These are phyloP conservation scores for Didymella lethalis DNA, from an alignment of 2,329 filamentous ascomycete genomes.

Conservation along the genomic window DNA sequence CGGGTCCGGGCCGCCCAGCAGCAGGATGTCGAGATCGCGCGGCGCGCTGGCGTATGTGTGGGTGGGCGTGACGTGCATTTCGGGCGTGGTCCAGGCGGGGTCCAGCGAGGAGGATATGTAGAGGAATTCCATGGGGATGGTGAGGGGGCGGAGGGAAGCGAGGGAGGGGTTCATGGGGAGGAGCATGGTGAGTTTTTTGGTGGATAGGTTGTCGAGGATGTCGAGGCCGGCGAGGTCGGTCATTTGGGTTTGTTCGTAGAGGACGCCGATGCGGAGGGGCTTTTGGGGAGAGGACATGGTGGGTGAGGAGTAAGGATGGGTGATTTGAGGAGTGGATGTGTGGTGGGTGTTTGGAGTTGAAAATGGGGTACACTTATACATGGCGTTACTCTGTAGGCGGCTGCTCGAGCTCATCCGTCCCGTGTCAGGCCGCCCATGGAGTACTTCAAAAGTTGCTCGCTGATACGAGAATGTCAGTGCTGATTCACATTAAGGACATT, in stretches of 20 bases:
- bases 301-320: not conserved
- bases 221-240: slow-evolving; percentile 53
- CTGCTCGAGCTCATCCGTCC: no score
- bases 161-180: slow-evolving; percentile 19
- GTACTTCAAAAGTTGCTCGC: no score
- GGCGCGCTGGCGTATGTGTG: slow-evolving; percentile 54
- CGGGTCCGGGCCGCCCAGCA: slow-evolving; percentile 51
- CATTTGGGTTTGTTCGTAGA: slow-evolving; percentile 52
- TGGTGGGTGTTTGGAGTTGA: no score
- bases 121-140: slow-evolving; percentile 49
- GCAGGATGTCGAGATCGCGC: slow-evolving; percentile 53
- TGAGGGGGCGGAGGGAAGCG: slow-evolving; percentile 22
- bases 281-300: slow-evolving; percentile 11
- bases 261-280: slow-evolving; percentile 52
- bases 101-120: slow-evolving; percentile 51
- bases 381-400: no score
- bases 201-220: slow-evolving; percentile 51
- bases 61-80: slow-evolving; percentile 48
- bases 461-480: no score
- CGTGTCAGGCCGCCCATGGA: no score
- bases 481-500: no score
- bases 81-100: slow-evolving; percentile 41
- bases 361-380: no score
- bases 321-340: not conserved
- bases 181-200: slow-evolving; percentile 32